Base-by-base conservation (phyloP, 2,329 filamentous ascomycete genomes). In the Ceratocystiopsis sp. region DNA sequence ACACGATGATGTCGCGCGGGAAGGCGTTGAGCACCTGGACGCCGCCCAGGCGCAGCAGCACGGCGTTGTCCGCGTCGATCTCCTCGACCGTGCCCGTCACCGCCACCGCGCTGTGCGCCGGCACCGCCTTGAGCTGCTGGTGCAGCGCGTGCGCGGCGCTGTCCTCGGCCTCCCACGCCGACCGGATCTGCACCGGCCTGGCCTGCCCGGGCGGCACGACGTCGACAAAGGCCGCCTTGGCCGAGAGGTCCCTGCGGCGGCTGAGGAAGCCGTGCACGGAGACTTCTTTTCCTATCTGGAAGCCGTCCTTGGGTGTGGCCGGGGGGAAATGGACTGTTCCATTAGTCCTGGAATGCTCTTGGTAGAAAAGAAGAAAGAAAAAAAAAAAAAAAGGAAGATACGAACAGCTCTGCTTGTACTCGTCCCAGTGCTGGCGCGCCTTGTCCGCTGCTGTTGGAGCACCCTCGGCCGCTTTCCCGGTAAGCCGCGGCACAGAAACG, bases 1-100 rank as follows among this genome's bases (percentile, higher is more conserved):
- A 82, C 48, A 93, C 75, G 46, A 91, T 78, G 45, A 93, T 76
- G 48, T 87, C 75, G 37, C 73, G 72, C 0, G 82, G 75, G 43
- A 93, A 84, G 0, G 70, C 62, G 51, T 89, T 89, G 4, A 95
- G 67, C 41, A 73, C 69, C 37, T 73, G 65, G 10, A 93, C 69
- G 3, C 68, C 67, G 39, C 70, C 62, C 16, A 86, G 59, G 6
- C 68, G 65, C 11, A 50, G 7, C 1, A 48, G 40, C 2, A 41
- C 29, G 34, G 25, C 15, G 2, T 18, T 25, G 36, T 3, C 11
- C 29, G 21, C 19, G 16, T 6, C 25, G 11, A n/a, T 25, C 14
- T 51, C 43, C 37, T 52, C 49, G 45, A 52, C 56, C 49, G 18
- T 48, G 6, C 71, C 69, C 0, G 57, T 60, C 9, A 73, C 61